Evolutionary conservation across 495 filamentous ascomycete genomes (phyloP), one percentile per base, ranked within the genome.

Genomic region (Aspergillus indologenus): DNA sequence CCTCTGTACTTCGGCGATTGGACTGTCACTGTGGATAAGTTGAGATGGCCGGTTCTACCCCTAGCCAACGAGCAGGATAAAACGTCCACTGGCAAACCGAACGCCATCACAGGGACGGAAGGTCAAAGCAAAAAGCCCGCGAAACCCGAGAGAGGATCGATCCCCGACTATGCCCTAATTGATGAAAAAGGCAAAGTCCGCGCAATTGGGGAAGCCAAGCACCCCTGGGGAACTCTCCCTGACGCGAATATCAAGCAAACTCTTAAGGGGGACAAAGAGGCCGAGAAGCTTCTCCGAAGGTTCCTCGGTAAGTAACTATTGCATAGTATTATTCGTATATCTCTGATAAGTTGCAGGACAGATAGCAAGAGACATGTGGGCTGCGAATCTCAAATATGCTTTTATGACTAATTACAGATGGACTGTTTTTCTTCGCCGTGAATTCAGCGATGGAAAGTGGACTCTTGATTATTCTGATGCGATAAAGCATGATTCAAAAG

Each of bases 371-470:
- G 44, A 46, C 20, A 46, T 46, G 44, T 46, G 44, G 44, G 44
- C 44, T 18, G 44, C 44, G 5, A n/a, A 46, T n/a, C 15, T 46
- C 5, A 46, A 46, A 20, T 46, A 18, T 46, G 44, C 44, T 20
- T 46, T 46, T 18, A 46, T 46, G 44, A 46, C 44, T 7, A 46
- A 46, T n/a, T 46, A 46, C 20, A 46, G 44, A 18, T 46, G 44
- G 44, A 46, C 44, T 6, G 44, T 46, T 20, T 46, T 46, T 20
- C 44, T 46, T 18, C 44, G 44, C 1, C 44, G 44, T 7, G 44
- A 46, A 20, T 5, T 46, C n/a, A 20, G n/a, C 4, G 20, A 46
- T 7, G 44, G 44, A 20, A 46, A 7, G 20, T 46, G 44, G 44
- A 46, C 44, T 7, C 44, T 46, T 6, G 12, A 11, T 20, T 46